These are phyloP conservation scores for Tylopilus felleus DNA, from an alignment of 768 basidiomycete species.

Conservation along the genomic window DNA sequence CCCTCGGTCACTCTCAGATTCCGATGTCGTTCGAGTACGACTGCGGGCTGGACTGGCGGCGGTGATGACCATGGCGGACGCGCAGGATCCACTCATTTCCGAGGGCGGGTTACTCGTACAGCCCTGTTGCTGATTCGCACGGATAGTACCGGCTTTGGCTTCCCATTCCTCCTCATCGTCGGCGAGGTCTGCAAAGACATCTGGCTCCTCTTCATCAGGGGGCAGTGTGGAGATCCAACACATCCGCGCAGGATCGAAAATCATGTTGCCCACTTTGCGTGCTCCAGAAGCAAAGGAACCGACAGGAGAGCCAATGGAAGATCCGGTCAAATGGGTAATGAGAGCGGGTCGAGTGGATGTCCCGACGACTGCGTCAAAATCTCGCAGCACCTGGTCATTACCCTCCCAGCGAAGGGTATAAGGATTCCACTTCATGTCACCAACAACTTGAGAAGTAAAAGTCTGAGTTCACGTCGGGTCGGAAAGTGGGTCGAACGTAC, in stretches of 20 bases:
- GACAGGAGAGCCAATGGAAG: conserved; percentile 78
- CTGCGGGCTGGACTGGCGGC: conserved; percentile 60
- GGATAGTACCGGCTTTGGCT: conserved; percentile 75
- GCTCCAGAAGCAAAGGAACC: conserved; percentile 73
- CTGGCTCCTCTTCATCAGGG: conserved; percentile 90
- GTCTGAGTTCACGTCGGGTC: conserved; percentile 12
- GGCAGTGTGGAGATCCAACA: conserved; percentile 88
- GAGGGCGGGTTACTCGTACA: conserved; percentile 24
- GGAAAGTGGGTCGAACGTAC: conserved; percentile 39
- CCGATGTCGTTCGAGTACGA: conserved; percentile 65
- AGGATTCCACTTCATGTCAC: conserved; percentile 98
- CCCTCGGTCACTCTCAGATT: conserved; percentile 69
- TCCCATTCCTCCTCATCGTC: conserved; percentile 88
- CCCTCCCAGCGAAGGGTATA: conserved; percentile 91
- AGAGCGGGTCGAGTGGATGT: conserved; percentile 90
- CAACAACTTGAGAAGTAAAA: conserved; percentile 60
- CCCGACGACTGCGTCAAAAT: conserved; percentile 79
- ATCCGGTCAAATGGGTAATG: conserved; percentile 90
- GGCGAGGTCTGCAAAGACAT: conserved; percentile 90
- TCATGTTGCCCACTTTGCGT: conserved; percentile 95
- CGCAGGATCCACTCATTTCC: conserved; percentile 22
- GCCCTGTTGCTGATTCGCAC: conserved; percentile 51
- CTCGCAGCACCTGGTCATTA: conserved; percentile 86
- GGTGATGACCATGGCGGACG: conserved; percentile 34
- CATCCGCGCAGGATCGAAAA: conserved; percentile 93